These are phyloP conservation scores for Myriosclerotinia curreyana DNA, from an alignment of 2,329 filamentous ascomycete species.

Conservation along the genomic window DNA sequence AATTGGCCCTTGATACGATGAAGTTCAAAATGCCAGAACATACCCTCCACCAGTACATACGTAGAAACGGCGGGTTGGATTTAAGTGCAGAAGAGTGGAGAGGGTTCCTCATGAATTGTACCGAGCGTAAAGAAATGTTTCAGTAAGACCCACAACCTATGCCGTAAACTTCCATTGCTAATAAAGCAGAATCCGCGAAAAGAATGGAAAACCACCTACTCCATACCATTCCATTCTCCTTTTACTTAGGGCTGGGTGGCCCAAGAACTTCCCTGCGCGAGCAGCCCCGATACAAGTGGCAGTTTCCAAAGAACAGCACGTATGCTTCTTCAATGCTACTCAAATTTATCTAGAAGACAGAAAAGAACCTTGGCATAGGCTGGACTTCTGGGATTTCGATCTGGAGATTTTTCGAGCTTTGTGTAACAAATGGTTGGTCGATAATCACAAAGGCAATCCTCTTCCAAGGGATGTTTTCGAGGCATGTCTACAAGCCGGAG, in stretches of 20 bases:
- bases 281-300: background rate
- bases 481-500: background rate
- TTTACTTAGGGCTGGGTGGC: background rate
- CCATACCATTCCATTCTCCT: slow-evolving; percentile 15
- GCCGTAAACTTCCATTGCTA: background rate
- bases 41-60: slow-evolving; percentile 10
- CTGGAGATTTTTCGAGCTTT: background rate
- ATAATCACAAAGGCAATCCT: background rate
- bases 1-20: slow-evolving; percentile 19
- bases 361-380: slow-evolving; percentile 13
- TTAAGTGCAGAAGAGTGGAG: slow-evolving; percentile 17
- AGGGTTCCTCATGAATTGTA: slow-evolving; percentile 11
- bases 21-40: slow-evolving; percentile 19
- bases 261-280: background rate
- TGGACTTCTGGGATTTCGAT: slow-evolving; percentile 18
- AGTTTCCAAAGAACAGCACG: background rate
- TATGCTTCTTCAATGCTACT: background rate
- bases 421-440: slow-evolving; percentile 7
- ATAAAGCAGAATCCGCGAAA: background rate
- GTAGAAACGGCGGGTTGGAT: slow-evolving; percentile 8
- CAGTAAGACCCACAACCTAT: background rate
- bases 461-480: background rate
- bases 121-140: slow-evolving; percentile 1
- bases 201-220: slow-evolving; percentile 8
- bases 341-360: slow-evolving; percentile 1